Evolutionary conservation across 2,329 filamentous ascomycete species (phyloP), one percentile per base, ranked within the genome.

Genomic region (Ophiostoma sp.): DNA sequence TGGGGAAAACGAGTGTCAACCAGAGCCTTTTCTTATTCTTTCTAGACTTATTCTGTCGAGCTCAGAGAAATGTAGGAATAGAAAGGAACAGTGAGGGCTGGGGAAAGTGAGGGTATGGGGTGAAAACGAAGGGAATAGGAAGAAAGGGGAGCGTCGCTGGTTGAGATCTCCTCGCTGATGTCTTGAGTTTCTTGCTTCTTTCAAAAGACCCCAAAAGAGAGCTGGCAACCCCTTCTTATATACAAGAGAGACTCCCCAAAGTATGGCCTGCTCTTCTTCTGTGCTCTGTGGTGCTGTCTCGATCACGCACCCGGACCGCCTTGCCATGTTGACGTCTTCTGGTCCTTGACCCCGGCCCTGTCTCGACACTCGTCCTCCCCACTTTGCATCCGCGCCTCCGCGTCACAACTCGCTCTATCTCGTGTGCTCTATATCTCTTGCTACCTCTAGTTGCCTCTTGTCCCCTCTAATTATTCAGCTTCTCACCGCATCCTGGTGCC

Each of bases 131-230:
- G n/a, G 52, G 27, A 64, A 62, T 27, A 16, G 55, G 36, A 49
- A 47, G 16, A 38, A 60, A 42, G 36, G 18, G 67, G 47, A 40
- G 9, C 36, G 16, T 14, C 40, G 18, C 36, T 66, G 2, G 55
- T 14, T 42, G 55, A 58, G 47, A 60, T 38, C 27, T 60, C 27
- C 49, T 55, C 49, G 60, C 38, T 47, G 41, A 47, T 27, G 63
- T 64, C 63, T 47, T 44, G 18, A 47, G 63, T 45, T 65, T 65
- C 42, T 49, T 65, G 64, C 64, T 65, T 9, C 27, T 41, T 41
- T 41, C 36, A 42, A 62, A 9, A 41, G 5, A 41, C 5, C 5
- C 16, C 3, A 14, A 41, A 41, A 41, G 58, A 18, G 38, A 36
- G 14, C 27, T 11, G 55, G 55, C 55, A 60, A 3, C 5, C 27